Evolutionary conservation across 345 rosid genomes (phyloP).

Genomic region (Gossypium sturtianum): DNA sequence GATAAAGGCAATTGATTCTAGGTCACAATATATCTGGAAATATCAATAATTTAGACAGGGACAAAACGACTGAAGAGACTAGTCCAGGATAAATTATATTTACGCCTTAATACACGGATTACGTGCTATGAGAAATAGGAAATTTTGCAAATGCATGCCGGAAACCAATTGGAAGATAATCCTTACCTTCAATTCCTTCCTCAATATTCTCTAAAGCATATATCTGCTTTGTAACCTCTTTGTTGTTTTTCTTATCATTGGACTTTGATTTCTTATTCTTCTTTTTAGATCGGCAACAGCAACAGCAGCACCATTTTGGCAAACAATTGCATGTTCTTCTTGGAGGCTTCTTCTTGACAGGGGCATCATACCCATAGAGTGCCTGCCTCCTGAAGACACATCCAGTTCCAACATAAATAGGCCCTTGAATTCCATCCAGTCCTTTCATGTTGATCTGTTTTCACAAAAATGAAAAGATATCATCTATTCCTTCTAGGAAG

Average conservation of each 20-base stretch:
- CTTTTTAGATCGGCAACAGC: constrained; percentile 46
- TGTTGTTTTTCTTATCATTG: constrained; percentile 40
- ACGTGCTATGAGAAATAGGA: not conserved
- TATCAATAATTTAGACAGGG: not conserved
- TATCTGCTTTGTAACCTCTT: constrained; percentile 62
- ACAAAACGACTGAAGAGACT: not conserved
- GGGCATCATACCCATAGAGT: constrained; percentile 82
- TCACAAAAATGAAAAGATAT: not conserved
- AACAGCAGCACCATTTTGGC: constrained; percentile 71
- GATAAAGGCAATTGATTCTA: not conserved
- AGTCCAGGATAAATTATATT: not conserved
- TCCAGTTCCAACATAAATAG: constrained; percentile 91
- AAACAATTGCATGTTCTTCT: constrained; percentile 75
- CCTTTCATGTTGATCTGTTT: constrained; percentile 95
- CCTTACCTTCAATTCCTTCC: constrained; percentile 55
- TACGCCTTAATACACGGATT: not conserved
- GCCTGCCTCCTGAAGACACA: constrained; percentile 91
- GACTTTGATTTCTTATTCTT: constrained; percentile 40
- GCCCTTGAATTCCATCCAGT: constrained; percentile 88
- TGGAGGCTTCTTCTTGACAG: constrained; percentile 60
- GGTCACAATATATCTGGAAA: not conserved
- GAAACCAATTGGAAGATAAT: not conserved
- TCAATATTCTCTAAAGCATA: constrained; percentile 66
- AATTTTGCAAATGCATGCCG: not conserved
- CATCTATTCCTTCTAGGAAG: not conserved